Conservation (phyloP, 345 rosid species). For the Heritiera littoralis region DNA sequence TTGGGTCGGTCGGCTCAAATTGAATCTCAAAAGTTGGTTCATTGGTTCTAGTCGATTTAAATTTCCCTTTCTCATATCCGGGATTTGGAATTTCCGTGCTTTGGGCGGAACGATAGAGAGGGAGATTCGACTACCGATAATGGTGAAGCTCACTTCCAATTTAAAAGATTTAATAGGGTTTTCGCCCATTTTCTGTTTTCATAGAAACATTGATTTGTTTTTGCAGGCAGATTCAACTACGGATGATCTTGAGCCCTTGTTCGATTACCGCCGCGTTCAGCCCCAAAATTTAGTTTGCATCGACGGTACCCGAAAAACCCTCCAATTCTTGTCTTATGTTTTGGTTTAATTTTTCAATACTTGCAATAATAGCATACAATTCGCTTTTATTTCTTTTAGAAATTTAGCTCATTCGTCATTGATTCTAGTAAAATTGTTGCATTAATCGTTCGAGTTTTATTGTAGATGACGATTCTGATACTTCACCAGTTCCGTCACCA, state of each 20-base stretch:
- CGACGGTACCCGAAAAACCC: conserved; percentile 44
- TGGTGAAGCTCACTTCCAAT: conserved; percentile 25
- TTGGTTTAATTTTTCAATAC: too few relatives aligned
- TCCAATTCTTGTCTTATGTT: neutral
- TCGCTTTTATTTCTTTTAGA: neutral
- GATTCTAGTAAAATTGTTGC: neutral
- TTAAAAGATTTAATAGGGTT: neutral
- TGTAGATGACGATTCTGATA: conserved; percentile 12
- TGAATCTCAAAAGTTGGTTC: neutral
- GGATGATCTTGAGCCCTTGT: conserved; percentile 78
- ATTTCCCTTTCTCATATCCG: neutral
- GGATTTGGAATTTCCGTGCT: neutral
- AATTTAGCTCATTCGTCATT: neutral
- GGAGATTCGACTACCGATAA: neutral
- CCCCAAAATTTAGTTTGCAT: conserved; percentile 44
- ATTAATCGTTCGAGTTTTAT: neutral
- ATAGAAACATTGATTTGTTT: neutral
- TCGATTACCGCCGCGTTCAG: conserved; percentile 76
- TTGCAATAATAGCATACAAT: neutral
- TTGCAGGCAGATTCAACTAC: conserved; percentile 46
- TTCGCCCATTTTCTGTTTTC: neutral
- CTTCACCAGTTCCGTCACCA: conserved; percentile 8
- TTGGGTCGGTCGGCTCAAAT: neutral
- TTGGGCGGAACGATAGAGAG: conserved; percentile 2
- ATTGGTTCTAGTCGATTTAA: neutral